Conservation (phyloP, 352 stramenopile species). For the Globisporangium apiculatum region DNA sequence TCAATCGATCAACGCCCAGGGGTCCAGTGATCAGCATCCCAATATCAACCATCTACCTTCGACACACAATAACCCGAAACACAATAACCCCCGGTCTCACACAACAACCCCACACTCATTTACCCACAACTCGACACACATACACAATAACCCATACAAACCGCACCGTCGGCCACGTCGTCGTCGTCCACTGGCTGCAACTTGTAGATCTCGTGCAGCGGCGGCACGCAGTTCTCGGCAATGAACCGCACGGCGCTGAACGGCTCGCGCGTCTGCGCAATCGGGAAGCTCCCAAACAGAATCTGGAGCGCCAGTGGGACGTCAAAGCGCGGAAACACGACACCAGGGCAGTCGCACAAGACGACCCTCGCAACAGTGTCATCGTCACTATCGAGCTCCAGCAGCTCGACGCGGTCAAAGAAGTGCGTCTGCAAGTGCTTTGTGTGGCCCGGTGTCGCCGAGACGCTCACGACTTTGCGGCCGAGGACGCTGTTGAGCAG, state of each 20-base stretch:
- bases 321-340: slow-evolving; percentile 73
- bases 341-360: slow-evolving; percentile 72
- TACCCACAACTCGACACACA: neutral
- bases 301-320: slow-evolving; percentile 69
- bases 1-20: neutral
- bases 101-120: neutral
- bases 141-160: slow-evolving; percentile 2
- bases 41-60: too few species aligned
- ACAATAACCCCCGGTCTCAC: neutral
- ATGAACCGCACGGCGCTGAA: slow-evolving; percentile 84
- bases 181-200: slow-evolving; percentile 65
- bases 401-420: slow-evolving; percentile 48
- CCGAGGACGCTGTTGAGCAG: slow-evolving; percentile 89
- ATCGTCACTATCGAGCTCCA: slow-evolving; percentile 35
- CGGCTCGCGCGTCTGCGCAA: slow-evolving; percentile 79
- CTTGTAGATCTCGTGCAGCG: slow-evolving; percentile 76
- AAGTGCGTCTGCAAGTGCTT: slow-evolving; percentile 83
- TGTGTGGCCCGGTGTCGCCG: slow-evolving; percentile 66
- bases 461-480: slow-evolving; percentile 76
- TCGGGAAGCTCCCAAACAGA: slow-evolving; percentile 78
- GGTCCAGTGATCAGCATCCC: neutral
- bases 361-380: slow-evolving; percentile 35
- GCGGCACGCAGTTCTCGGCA: slow-evolving; percentile 69
- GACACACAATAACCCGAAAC: neutral
- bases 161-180: slow-evolving; percentile 40